Evolutionary conservation across 805 yeast genomes (phyloP), one percentile per base, ranked within the genome.

Genomic region (Candida hungchunana): DNA sequence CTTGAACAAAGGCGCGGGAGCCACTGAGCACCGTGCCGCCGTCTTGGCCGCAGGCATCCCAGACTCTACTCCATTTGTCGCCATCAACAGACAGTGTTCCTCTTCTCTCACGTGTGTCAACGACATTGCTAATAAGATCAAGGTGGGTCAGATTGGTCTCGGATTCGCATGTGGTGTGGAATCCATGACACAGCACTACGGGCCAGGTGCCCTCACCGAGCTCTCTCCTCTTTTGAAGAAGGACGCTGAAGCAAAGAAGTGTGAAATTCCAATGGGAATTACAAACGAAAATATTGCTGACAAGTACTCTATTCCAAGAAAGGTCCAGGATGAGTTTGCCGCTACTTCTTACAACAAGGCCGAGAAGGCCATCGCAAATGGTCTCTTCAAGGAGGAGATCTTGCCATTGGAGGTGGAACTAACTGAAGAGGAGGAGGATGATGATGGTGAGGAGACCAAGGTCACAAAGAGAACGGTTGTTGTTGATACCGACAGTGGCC

Each of bases 111-210:
- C 88, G 74, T 94, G 96, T 11, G 77, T 89, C 24, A 81, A 84
- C 54, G 93, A 85, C 57, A 75, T 90, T 50, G 96, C 96, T 48
- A 85, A 82, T 66, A 86, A 85, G 66, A 89, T 90, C 56, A 68
- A 69, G 50, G 65, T 75, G 40, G 97, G 97, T 27, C 96, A 89
- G 70, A 88, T 90, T 52, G 85, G 79, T 47, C 72, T 90, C 52
- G 97, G 97, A 38, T 67, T 90, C 36, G 97, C 93, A 16, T 81
- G 80, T 31, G 97, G 97, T 55, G 95, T 80, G 32, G 97, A 88
- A 66, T 81, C 95, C 49, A 90, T 90, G 97, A 73, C 95, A n/a
- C 67, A 72, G 45, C 80, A 81, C 66, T 88, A 84, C 60, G 93
- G 93, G n/a, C 83, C 93, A 17, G 73, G 74, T 48, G 77, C 90